Conservation (phyloP, 1,284 basidiomycete species). For the Ustilago tritici region DNA sequence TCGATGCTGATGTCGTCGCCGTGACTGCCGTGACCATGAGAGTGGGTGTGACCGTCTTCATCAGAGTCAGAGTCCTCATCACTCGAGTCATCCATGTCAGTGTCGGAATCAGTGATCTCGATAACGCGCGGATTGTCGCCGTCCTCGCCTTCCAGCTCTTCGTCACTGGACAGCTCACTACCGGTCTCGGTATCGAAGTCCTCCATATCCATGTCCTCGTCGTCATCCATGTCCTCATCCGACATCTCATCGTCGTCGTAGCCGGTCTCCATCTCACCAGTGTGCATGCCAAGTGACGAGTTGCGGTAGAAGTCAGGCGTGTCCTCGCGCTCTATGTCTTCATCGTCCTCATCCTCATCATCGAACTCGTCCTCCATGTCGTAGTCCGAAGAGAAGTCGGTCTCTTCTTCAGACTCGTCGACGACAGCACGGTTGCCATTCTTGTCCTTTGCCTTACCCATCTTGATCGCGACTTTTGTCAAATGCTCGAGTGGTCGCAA, state of each 20-base stretch:
- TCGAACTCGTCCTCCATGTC: conserved; percentile 56
- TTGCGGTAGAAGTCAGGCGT: conserved; percentile 95
- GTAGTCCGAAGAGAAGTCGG: conserved; percentile 46
- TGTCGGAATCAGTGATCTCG: conserved; percentile 68
- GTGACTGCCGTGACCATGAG: conserved; percentile 37
- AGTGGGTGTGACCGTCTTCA: conserved; percentile 54
- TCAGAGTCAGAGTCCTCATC: conserved; percentile 39
- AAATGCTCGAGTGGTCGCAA: conserved; percentile 89
- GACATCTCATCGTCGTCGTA: conserved; percentile 83
- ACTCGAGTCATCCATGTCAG: conserved; percentile 49
- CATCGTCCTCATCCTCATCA: conserved; percentile 74
- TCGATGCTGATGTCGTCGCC: conserved; percentile 66
- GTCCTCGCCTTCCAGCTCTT: conserved; percentile 69
- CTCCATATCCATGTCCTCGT: conserved; percentile 86
- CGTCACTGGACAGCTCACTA: conserved; percentile 70
- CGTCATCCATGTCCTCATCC: conserved; percentile 86
- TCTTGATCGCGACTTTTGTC: conserved; percentile 96
- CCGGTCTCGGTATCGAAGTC: conserved; percentile 74
- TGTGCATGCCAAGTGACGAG: conserved; percentile 93
- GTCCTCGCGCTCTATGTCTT: conserved; percentile 77
- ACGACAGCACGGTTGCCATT: conserved; percentile 28
- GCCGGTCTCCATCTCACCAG: conserved; percentile 69
- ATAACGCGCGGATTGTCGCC: conserved; percentile 69
- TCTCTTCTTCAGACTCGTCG: conserved; percentile 47
- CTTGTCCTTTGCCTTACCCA: conserved; percentile 77